Percentiles rank a stretch among this genome's conserved stretches.
phyloP scores from a whole-genome alignment of 441 rosid species.

The Populus hybrid region DNA sequence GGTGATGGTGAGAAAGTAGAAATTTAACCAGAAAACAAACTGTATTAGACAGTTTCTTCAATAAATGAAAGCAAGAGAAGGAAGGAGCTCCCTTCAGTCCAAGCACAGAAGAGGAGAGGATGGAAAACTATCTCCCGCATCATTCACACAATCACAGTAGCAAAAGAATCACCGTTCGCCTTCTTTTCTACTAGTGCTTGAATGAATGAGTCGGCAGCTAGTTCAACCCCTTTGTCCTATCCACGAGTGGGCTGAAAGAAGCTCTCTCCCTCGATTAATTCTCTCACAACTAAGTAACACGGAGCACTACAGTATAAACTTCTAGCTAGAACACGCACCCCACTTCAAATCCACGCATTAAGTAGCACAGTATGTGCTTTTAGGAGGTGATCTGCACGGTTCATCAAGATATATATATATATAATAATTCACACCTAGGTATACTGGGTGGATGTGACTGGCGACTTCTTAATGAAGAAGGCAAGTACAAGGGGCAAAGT shows the following conservation, averaged over 20 bases:
- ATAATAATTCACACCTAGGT: not conserved
- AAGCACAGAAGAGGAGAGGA: conserved; percentile 64
- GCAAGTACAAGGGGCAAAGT: not conserved
- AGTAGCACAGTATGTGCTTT: not conserved
- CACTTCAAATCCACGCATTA: not conserved
- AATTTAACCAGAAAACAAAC: not conserved
- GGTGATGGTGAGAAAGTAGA: not conserved
- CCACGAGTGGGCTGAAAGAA: conserved; percentile 82
- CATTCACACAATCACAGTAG: conserved; percentile 85
- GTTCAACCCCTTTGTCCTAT: conserved; percentile 56
- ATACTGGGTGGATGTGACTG: not conserved
- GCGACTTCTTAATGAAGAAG: not conserved
- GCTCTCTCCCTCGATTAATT: conserved; percentile 47
- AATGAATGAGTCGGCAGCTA: conserved; percentile 95
- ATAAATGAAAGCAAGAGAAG: conserved; percentile 21
- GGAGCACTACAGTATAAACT: not conserved
- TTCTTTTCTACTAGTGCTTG: conserved; percentile 49
- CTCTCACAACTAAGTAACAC: not conserved
- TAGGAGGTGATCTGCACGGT: not conserved
- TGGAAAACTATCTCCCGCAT: conserved; percentile 83
- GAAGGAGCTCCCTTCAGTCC: conserved; percentile 99
- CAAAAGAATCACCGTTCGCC: conserved; percentile 7
- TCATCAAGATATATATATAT: not conserved
- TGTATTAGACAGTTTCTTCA: not conserved
- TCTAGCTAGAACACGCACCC: not conserved